Base-by-base conservation (phyloP, 78 protist genomes). In the Acrasis kona region DNA sequence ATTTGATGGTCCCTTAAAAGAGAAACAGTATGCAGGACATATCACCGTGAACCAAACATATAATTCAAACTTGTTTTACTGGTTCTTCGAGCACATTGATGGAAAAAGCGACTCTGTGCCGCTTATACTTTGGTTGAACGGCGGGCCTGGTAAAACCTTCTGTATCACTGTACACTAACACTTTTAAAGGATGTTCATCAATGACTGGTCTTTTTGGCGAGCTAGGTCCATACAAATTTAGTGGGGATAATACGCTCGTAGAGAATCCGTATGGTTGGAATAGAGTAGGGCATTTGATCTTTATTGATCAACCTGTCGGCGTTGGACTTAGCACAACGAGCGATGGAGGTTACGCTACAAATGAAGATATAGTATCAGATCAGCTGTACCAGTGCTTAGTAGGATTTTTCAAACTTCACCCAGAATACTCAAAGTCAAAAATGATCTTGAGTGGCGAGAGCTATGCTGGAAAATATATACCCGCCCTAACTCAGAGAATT, bases 181-280 rank as follows among this genome's bases (percentile, higher is more conserved):
- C n/a, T n/a, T n/a, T n/a, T n/a, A n/a, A n/a, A n/a, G n/a, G 83
- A 9, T 79, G 83, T 74, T 76, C 81, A 31, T 76, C 81, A 34
- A 19, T 79, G 76, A 74, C 65, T 28, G 83, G 83, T 37, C 41
- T 57, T 66, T 76, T 19, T 9, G 65, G 65, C 65, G 83, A 79
- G 5, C 68, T 34, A 70, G 83, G 83, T 2, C 83, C 83, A 6
- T 72, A 69, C 70, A 5, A 73, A 39, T 41, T 74, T 57, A n/a
- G n/a, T n/a, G n/a, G n/a, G n/a, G 61, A 50, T 50, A n/a, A 50
- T 50, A 50, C 34, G 19, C 19, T 50, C 19, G 19, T 50, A 19
- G 19, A 50, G 19, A 50, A 50, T 19, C 19, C 19, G 19, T n/a
- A 50, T 50, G 19, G 34, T n/a, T 50, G 61, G 61, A n/a, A n/a